Evolutionary conservation across 306 rosid species (phyloP).

Genomic region (Astragalus glycyphyllos): DNA sequence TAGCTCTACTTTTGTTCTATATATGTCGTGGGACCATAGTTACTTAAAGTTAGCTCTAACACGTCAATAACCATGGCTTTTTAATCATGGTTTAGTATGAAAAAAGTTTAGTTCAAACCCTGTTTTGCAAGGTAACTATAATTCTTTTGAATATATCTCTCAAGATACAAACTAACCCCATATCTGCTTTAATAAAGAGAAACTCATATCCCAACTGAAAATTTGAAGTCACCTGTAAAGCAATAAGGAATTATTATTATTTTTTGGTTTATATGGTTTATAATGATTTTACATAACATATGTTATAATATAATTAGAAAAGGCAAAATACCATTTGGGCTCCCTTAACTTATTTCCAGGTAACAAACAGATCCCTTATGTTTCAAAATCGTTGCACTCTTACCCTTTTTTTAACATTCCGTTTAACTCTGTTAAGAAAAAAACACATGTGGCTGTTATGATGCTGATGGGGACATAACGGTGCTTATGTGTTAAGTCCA

Average conservation of each 20-base stretch:
- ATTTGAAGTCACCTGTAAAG: conserved; percentile 29
- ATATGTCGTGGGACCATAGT: conserved; percentile 10
- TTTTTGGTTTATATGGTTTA: background rate
- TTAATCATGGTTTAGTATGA: conserved; percentile 38
- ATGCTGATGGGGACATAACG: no score
- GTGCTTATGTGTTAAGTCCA: no score
- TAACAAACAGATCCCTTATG: no score
- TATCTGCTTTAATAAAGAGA: conserved; percentile 32
- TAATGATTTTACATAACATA: no score
- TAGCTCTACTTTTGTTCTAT: conserved; percentile 22
- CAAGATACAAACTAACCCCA: conserved; percentile 12
- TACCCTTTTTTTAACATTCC: no score
- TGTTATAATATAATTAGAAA: no score
- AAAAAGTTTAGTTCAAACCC: conserved; percentile 39
- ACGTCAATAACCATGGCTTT: conserved; percentile 39
- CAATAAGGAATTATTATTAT: conserved; percentile 6
- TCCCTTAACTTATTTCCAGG: no score
- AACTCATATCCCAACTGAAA: conserved; percentile 36
- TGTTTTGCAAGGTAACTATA: conserved; percentile 31
- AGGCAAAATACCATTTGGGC: no score
- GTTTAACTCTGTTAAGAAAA: no score
- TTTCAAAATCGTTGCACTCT: no score
- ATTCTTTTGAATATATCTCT: conserved; percentile 40
- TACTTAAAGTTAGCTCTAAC: conserved; percentile 36
- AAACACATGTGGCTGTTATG: no score